Evolutionary conservation across 768 basidiomycete species (phyloP), one percentile per base, ranked within the genome.

Genomic region (Suillus alpinus): DNA sequence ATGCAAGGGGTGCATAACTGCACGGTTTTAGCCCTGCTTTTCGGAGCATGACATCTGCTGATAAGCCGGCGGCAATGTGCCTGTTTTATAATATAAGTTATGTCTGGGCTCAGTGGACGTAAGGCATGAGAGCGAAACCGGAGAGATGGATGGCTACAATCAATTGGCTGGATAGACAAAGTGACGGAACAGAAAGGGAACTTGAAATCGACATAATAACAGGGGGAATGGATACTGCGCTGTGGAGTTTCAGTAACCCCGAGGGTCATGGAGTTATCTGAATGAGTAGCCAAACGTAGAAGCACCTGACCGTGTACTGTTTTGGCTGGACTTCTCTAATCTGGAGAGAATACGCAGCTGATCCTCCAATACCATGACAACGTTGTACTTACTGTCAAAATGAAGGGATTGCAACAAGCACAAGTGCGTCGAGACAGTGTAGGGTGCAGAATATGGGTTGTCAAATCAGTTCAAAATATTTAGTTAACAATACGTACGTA

Each of bases 281-380:
- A 10, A 55, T 6, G 34, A 16, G 34, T 18, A 29, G 23, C 52
- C 52, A 37, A 53, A 53, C 52, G 52, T 26, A 37, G 52, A 26
- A 53, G 14, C 34, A 14, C 34, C 32, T 34, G 51, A 23, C 51
- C 51, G 13, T 18, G 34, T 36, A 26, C 36, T 53, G 9, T 16
- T 23, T 37, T 23, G 9, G 31, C 49, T 37, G 34, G 9, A 23
- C 52, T 37, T 53, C 52, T 53, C 34, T 23, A 55, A 37, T 53
- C 36, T 37, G 36, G 36, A 8, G 23, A 53, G 7, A 23, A 37
- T 39, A 55, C 34, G 20, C 34, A 53, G 20, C 14, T 53, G n/a
- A 34, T 36, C 26, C 37, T 36, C 26, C 37, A 29, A 29, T 18
- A 5, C 59, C 60, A 57, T 71, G 44, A 58, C 67, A 61, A 73